Evolutionary conservation across 1,284 basidiomycete genomes (phyloP), one percentile per base, ranked within the genome.

Genomic region (Agroathelia rolfsii): DNA sequence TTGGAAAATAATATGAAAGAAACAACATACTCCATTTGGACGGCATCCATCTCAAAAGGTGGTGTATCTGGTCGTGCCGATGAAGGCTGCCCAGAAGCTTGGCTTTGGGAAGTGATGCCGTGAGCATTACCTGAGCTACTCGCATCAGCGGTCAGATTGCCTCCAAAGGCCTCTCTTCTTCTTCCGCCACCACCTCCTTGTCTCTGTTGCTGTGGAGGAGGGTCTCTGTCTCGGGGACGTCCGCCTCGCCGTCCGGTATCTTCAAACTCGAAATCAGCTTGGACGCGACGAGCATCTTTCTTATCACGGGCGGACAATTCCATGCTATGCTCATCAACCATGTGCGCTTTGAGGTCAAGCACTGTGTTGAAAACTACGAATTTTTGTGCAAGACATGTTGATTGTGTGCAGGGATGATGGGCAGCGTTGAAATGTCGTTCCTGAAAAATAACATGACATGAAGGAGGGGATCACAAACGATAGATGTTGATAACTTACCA

Each of bases 331-430:
- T 77, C 75, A 38, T 84, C 78, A 12, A 97, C 77, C 64, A 86
- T 82, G 53, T 98, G 94, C 0, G 82, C 92, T 56, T 94, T 81
- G 30, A 96, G 76, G 51, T 97, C 95, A 20, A 98, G 62, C 22
- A 77, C 68, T 13, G 80, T 81, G 30, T 76, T 77, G 54, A 97
- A 98, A 10, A 98, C 94, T 32, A 97, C 84, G 47, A 97, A 98
- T 58, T 95, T 96, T 47, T 79, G 78, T 11, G 78, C 79, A 23
- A 84, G 70, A 52, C 94, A 98, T 20, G 66, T 53, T 0, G 74
- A 46, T 37, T 89, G 76, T 3, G 60, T 66, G 53, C 94, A 98
- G 3, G 87, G 76, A 53, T 71, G 74, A 55, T 98, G 94, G 7
- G 56, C 66, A 27, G 58, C 60, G 40, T 62, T 66, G 52, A 86